Conservation (phyloP, 495 filamentous ascomycete species). For the Neurospora sp. region DNA sequence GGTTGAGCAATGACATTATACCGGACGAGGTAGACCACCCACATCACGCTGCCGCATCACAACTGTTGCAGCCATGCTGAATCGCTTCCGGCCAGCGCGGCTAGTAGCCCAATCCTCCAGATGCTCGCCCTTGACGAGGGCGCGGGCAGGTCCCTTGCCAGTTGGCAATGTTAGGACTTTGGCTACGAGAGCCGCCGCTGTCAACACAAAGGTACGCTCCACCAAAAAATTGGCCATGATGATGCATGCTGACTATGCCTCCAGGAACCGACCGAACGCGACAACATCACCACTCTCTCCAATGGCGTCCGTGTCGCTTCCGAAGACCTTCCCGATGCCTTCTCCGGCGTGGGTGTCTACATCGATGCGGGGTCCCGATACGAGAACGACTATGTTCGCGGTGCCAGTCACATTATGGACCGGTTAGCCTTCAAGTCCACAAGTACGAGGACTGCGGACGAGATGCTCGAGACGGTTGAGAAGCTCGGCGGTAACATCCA, state of each 20-base stretch:
- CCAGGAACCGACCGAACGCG: conserved; percentile 81
- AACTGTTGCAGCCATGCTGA: conserved; percentile 14
- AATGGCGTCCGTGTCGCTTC: conserved; percentile 95
- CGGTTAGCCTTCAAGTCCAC: conserved; percentile 96
- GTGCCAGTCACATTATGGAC: conserved; percentile 94
- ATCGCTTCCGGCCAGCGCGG: conserved; percentile 17
- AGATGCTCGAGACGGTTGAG: conserved; percentile 81
- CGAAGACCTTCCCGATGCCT: conserved; percentile 89
- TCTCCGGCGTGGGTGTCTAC: conserved; percentile 92
- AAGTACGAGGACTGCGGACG: conserved; percentile 54
- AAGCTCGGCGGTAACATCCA: conserved; percentile 89
- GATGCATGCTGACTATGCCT: conserved; percentile 2
- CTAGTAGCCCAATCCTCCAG: conserved; percentile 6
- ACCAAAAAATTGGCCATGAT: neutral
- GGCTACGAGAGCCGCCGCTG: neutral
- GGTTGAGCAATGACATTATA: neutral
- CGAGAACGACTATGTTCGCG: conserved; percentile 74
- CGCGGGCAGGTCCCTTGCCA: neutral
- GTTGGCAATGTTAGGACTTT: neutral
- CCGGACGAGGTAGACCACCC: neutral
- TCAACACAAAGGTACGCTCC: neutral
- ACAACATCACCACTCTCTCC: conserved; percentile 77
- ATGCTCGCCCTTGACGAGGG: neutral
- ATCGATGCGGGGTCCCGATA: conserved; percentile 94
- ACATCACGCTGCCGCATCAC: neutral